Conservation (phyloP, 2,329 filamentous ascomycete species). For the Aspergillus aculeatus region DNA sequence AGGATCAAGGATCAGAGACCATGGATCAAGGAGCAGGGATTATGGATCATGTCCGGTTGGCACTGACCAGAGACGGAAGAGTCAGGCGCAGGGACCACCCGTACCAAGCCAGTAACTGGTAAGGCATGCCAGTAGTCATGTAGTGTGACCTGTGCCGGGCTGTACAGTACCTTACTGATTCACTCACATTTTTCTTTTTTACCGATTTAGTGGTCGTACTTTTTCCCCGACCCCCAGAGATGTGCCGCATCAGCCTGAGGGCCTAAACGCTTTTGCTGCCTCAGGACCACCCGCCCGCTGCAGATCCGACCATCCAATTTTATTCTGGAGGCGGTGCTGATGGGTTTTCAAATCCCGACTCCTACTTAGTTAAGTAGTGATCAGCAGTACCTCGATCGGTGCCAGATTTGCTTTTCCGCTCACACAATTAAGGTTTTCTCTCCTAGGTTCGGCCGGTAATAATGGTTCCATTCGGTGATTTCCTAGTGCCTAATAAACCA, state of each 20-base stretch:
- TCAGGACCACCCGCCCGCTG: background rate
- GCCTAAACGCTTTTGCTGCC: background rate
- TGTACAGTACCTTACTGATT: background rate
- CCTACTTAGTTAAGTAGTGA: slow-evolving; percentile 4
- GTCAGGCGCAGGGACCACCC: background rate
- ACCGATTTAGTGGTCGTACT: background rate
- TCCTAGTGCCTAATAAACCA: background rate
- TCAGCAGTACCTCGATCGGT: slow-evolving; percentile 4
- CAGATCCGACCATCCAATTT: background rate
- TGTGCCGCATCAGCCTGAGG: too few relatives aligned
- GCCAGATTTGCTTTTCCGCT: slow-evolving; percentile 8
- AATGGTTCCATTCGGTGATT: background rate
- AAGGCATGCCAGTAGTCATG: background rate
- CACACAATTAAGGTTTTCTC: background rate
- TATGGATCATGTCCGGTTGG: background rate
- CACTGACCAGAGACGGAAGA: background rate
- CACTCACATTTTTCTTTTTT: too few relatives aligned
- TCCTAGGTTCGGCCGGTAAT: slow-evolving; percentile 2
- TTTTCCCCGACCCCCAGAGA: background rate
- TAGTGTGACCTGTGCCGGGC: too few relatives aligned
- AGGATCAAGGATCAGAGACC: slow-evolving; percentile 1
- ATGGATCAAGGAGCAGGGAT: background rate
- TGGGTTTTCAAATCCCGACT: background rate
- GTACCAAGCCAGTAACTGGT: background rate
- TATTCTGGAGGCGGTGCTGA: background rate